phyloP scores from a whole-genome alignment of 352 stramenopile genomes.

The Aphanomyces euteiches region DNA sequence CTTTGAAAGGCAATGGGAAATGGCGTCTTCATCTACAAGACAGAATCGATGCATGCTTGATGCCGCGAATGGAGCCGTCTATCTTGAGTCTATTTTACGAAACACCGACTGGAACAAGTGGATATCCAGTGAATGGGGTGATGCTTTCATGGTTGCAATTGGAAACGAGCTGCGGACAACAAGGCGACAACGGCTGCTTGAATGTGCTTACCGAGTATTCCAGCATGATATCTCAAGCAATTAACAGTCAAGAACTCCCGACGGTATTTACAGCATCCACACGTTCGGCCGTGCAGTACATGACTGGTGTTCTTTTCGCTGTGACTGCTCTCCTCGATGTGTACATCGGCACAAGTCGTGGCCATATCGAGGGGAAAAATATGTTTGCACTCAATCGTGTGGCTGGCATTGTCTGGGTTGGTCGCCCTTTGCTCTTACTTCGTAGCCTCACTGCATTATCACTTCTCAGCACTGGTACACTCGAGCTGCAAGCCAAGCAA shows the following conservation, averaged over 20 bases:
- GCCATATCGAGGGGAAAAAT: conserved; percentile 21
- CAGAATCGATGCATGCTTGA: background rate
- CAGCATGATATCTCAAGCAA: background rate
- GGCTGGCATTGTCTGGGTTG: conserved; percentile 26
- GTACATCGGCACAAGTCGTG: conserved; percentile 18
- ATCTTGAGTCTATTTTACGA: conserved; percentile 15
- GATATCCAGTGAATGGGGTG: background rate
- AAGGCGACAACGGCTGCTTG: conserved; percentile 13
- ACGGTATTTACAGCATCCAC: conserved; percentile 13
- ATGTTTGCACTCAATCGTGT: conserved; percentile 25
- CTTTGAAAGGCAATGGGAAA: background rate
- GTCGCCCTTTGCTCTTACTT: conserved; percentile 16
- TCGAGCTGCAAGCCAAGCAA: background rate
- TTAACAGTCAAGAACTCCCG: conserved; percentile 6
- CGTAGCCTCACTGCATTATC: conserved; percentile 18
- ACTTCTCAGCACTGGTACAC: conserved; percentile 11
- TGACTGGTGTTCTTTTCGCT: conserved; percentile 16
- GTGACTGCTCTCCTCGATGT: background rate
- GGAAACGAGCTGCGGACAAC: background rate
- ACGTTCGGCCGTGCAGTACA: conserved; percentile 16
- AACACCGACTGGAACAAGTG: conserved; percentile 9
- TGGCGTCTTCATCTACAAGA: background rate
- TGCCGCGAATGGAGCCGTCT: conserved; percentile 18
- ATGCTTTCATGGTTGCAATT: conserved; percentile 6
- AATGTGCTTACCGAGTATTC: conserved; percentile 8